Percentiles rank a stretch among this genome's conserved stretches.
Conservation (phyloP, 306 rosid genomes). For the Lathyrus aphaca region DNA sequence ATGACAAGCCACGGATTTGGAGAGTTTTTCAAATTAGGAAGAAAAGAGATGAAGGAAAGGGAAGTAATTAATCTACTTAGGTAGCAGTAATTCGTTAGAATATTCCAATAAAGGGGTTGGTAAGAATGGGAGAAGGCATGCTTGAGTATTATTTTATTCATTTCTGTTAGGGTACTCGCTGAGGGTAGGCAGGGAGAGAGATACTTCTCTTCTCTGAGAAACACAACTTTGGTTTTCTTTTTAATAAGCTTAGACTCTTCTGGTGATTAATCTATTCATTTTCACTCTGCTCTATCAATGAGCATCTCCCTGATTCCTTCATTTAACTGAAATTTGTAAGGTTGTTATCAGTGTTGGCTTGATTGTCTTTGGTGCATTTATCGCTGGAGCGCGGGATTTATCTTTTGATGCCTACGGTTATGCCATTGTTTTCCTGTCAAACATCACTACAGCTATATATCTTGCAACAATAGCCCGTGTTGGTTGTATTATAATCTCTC, state of each 20-base stretch:
- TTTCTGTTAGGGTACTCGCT: neutral
- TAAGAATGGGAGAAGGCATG: neutral
- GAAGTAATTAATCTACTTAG: neutral
- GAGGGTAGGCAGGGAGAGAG: neutral
- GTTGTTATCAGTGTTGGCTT: conserved; percentile 93
- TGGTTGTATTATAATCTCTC: conserved; percentile 55
- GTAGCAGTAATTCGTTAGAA: neutral
- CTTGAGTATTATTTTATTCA: neutral
- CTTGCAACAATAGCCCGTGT: conserved; percentile 91
- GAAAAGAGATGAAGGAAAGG: neutral
- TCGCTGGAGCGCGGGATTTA: conserved; percentile 93
- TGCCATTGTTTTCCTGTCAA: conserved; percentile 82
- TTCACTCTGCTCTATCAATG: conserved; percentile 17
- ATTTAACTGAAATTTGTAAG: conserved; percentile 73
- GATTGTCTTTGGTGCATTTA: conserved; percentile 88
- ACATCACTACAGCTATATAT: conserved; percentile 86
- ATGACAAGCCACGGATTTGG: no score
- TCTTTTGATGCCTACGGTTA: conserved; percentile 91
- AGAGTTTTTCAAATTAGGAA: neutral
- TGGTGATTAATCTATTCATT: neutral
- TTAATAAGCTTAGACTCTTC: neutral
- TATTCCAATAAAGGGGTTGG: neutral
- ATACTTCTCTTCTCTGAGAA: neutral
- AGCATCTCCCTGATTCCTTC: conserved; percentile 60
- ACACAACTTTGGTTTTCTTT: neutral